Base-by-base conservation (phyloP, 2,329 filamentous ascomycete species). In the Nemania sp. region DNA sequence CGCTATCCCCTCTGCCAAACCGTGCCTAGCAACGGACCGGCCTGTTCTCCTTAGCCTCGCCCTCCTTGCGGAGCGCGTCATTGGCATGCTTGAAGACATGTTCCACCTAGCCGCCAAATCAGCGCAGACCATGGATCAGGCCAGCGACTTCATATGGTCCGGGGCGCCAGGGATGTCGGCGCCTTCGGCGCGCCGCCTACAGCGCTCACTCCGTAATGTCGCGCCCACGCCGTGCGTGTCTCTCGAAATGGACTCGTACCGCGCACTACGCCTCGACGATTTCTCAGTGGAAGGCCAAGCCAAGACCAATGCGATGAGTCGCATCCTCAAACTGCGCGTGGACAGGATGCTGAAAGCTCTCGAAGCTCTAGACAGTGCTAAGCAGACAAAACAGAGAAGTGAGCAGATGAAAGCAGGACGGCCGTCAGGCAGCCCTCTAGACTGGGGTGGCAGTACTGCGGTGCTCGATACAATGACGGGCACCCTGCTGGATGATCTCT, bases 21-120 rank as follows among this genome's bases (percentile, higher is more conserved):
- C n/a, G 14, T 61, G 59, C 26, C 46, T 55, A 3, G 31, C 45
- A 0, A 46, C 57, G 4, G 44, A 57, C 12, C 45, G 52, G 22
- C 57, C 54, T 3, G 52, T 57, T n/a, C 34, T 59, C 9, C 54
- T 61, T 14, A 36, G 49, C 17, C 56, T 59, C 11, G 28, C 56
- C 12, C 26, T 61, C 3, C 48, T 61, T 4, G 56, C 56, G 2
- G 56, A 61, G 33, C 56, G 59, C 28, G 37, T 61, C 36, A 26
- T 55, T 26, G 28, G 36, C 24, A 40, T 61, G 43, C 45, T 61
- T n/a, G 59, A 61, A 34, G 50, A 56, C 22, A 56, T 49, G 22
- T 56, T 57, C 51, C 53, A 52, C 15, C 33, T 52, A 11, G 56
- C 53, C n/a, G 56, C 56, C 8, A n/a, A 23, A n/a, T 23, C 39